phyloP scores from a whole-genome alignment of 1,139 yeast genomes.

The Meyerozyma athensensis region DNA sequence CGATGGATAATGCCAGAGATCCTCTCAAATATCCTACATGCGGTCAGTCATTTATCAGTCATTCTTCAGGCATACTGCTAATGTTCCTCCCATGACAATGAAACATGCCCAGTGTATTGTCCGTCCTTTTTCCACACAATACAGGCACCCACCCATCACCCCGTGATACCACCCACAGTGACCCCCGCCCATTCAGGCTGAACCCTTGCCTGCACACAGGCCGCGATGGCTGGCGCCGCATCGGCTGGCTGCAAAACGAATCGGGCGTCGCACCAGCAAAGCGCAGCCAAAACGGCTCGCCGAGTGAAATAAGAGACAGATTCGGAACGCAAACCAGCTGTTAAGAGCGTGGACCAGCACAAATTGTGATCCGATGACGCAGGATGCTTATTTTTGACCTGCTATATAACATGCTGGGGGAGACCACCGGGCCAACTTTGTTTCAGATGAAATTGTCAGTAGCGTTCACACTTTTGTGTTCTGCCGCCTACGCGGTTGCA shows the following conservation, averaged over 20 bases:
- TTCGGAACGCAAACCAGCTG: conserved; percentile 1
- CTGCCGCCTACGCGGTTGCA: background rate
- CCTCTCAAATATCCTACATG: too few relatives aligned
- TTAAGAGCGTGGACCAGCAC: conserved; percentile 1
- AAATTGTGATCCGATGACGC: conserved; percentile 2
- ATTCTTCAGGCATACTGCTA: too few relatives aligned
- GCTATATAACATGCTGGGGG: background rate
- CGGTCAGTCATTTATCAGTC: too few relatives aligned
- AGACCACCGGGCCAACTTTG: background rate
- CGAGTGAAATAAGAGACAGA: background rate
- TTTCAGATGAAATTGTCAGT: background rate
- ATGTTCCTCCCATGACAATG: too few relatives aligned
- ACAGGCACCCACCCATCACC: too few relatives aligned
- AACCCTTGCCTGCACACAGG: too few relatives aligned
- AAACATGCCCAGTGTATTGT: too few relatives aligned
- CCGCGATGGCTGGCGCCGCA: too few relatives aligned
- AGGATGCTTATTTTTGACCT: background rate
- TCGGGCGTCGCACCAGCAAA: conserved; percentile 2
- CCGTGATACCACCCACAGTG: too few relatives aligned
- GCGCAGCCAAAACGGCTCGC: background rate
- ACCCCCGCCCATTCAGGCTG: too few relatives aligned
- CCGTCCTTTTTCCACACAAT: too few relatives aligned
- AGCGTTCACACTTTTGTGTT: conserved; percentile 3
- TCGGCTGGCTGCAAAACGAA: conserved; percentile 3
- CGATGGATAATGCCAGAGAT: too few relatives aligned